Evolutionary conservation across 2,329 filamentous ascomycete genomes (phyloP).

Genomic region (Diaporthe australafricana): DNA sequence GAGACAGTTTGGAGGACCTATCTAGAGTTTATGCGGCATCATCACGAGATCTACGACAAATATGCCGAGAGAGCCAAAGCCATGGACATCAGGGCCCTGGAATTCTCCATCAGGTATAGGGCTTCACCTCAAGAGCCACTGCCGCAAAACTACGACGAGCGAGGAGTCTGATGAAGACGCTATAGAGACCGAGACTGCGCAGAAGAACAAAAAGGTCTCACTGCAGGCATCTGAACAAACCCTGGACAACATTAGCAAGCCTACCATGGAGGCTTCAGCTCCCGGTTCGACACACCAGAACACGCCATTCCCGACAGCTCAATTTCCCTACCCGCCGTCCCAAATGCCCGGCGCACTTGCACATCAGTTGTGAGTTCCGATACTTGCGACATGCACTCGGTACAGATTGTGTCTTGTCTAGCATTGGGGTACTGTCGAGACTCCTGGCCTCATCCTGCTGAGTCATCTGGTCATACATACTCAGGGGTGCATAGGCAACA

Average conservation of each 20-base stretch:
- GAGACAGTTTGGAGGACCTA: constrained; percentile 24
- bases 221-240: neutral
- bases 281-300: neutral
- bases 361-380: too few relatives aligned
- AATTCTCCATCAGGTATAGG: neutral
- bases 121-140: neutral
- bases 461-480: too few relatives aligned
- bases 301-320: neutral
- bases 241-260: neutral
- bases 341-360: too few relatives aligned
- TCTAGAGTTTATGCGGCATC: constrained; percentile 28
- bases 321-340: neutral
- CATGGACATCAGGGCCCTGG: neutral
- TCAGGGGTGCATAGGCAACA: too few relatives aligned
- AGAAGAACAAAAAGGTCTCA: neutral
- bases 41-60: constrained; percentile 18
- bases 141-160: neutral
- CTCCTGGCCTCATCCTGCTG: too few relatives aligned
- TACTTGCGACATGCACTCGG: too few relatives aligned
- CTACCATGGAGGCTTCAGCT: neutral
- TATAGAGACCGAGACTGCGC: neutral
- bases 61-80: constrained; percentile 18
- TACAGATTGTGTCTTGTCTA: too few relatives aligned
- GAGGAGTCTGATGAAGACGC: neutral
- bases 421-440: too few relatives aligned